A percentile compares a stretch with the other conserved stretches of the same genome.
phyloP scores from a whole-genome alignment of 2,329 filamentous ascomycete genomes.

The Fusarium piperis region DNA sequence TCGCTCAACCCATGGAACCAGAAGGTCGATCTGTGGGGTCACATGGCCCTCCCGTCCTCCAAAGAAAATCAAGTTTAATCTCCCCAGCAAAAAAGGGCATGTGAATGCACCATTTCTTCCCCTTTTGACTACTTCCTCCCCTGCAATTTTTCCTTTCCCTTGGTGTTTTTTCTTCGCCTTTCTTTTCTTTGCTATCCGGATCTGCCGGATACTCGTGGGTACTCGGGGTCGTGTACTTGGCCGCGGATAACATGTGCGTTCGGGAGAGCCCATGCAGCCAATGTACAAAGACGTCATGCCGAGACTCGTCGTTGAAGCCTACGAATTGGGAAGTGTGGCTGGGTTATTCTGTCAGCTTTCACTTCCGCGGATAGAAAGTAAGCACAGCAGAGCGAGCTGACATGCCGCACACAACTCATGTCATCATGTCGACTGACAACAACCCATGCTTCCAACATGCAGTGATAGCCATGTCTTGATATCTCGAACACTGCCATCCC shows the following conservation, averaged over 20 bases:
- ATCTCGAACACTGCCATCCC: not conserved
- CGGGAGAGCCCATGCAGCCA: not conserved
- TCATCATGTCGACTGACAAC: not conserved
- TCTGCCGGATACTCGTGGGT: not conserved
- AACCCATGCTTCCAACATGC: not conserved
- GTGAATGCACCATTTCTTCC: not conserved
- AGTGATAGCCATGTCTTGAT: not conserved
- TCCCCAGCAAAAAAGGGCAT: not conserved
- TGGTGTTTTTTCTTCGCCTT: not conserved
- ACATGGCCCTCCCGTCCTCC: not conserved
- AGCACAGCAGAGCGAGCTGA: not conserved
- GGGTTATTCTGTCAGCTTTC: not conserved
- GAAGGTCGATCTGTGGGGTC: not conserved
- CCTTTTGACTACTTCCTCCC: not conserved
- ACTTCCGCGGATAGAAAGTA: not conserved
- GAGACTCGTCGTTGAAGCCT: not conserved
- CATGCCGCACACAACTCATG: not conserved
- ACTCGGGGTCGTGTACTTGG: not conserved
- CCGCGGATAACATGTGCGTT: not conserved
- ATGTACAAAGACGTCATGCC: slow-evolving; percentile 8
- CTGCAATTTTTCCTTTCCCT: not conserved
- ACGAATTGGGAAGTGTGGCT: not conserved
- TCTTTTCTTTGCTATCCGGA: not conserved
- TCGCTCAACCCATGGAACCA: not conserved
- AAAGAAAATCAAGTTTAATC: slow-evolving; percentile 9